Evolutionary conservation across 331 rosid species (phyloP).

Genomic region (Phaseolus coccineus): DNA sequence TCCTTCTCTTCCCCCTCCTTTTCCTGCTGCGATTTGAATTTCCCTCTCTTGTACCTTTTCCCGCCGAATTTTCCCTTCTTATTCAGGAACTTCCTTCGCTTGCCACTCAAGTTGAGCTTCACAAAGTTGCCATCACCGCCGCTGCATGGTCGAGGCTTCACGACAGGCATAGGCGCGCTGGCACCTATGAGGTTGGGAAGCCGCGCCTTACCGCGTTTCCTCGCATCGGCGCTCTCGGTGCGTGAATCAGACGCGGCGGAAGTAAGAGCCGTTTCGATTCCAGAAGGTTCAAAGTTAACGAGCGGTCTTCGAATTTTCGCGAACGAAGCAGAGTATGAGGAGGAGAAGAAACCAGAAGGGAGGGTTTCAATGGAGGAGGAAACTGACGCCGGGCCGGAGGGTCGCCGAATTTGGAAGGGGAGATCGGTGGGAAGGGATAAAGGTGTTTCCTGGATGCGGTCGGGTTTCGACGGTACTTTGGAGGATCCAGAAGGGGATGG

Average conservation of each 20-base stretch:
- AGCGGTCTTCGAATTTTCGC: constrained; percentile 61
- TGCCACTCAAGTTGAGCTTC: constrained; percentile 66
- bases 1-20: constrained; percentile 43
- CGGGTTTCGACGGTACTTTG: constrained; percentile 9
- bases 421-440: constrained; percentile 44
- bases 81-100: constrained; percentile 63
- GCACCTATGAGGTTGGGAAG: constrained; percentile 71
- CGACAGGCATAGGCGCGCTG: constrained; percentile 54
- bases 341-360: constrained; percentile 68
- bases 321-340: constrained; percentile 70
- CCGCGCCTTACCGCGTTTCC: constrained; percentile 46
- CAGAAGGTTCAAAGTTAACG: constrained; percentile 49
- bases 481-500: constrained; percentile 36
- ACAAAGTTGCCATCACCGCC: constrained; percentile 82
- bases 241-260: constrained; percentile 16
- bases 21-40: constrained; percentile 45
- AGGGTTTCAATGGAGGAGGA: constrained; percentile 58
- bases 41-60: constrained; percentile 50
- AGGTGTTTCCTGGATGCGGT: constrained; percentile 7
- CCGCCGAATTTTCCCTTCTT: constrained; percentile 48
- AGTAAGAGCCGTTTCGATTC: constrained; percentile 39
- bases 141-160: constrained; percentile 50
- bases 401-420: constrained; percentile 73
- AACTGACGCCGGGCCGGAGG: constrained; percentile 55
- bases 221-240: not conserved